Evolutionary conservation across 2,329 filamentous ascomycete species (phyloP), one percentile per base, ranked within the genome.

Genomic region (Phyllosticta citribraziliensis): DNA sequence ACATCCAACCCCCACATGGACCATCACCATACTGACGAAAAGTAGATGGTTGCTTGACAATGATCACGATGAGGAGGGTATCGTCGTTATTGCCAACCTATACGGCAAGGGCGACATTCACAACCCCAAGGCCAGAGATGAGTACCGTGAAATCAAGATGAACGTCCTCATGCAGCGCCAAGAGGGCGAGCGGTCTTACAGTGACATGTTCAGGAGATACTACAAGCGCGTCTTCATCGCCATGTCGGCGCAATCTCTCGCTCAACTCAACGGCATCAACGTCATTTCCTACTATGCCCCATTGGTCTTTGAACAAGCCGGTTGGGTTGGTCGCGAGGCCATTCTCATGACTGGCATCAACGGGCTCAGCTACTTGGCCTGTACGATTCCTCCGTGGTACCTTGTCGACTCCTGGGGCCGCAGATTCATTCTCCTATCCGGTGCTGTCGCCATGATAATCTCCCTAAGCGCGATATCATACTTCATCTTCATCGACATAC

Each of bases 61-160:
- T 71, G 94, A 99, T 68, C 89, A 97, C 70, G 94, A 99, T 70
- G 94, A 99, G 73, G 94, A 99, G 74, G 94, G 94, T 58, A 97
- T 99, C 75, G 88, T 97, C 27, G 94, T 99, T 56, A 97, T 99
- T 76, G 94, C 94, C 63, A 97, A 97, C 72, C 81, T 99, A 6
- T 97, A 97, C 70, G 94, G 94, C 60, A 91, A 89, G 70, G 94
- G 94, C 63, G 94, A 99, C 73, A 92, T 97, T 64, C 92, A 97
- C 76, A 89, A 96, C 73, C 78, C 87, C 63, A 94, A 95, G 74
- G 94, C 94, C 1, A 86, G 92, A 62, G 92, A 97, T 61, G 94
- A 99, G 74, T 99, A 95, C 75, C 89, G 93, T 68, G 94, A 97
- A 70, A 99, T 99, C 79, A 99, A 99, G 80, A 96, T 97, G 90